Evolutionary conservation across 495 filamentous ascomycete species (phyloP).

Genomic region (Penicillium crystallinum): DNA sequence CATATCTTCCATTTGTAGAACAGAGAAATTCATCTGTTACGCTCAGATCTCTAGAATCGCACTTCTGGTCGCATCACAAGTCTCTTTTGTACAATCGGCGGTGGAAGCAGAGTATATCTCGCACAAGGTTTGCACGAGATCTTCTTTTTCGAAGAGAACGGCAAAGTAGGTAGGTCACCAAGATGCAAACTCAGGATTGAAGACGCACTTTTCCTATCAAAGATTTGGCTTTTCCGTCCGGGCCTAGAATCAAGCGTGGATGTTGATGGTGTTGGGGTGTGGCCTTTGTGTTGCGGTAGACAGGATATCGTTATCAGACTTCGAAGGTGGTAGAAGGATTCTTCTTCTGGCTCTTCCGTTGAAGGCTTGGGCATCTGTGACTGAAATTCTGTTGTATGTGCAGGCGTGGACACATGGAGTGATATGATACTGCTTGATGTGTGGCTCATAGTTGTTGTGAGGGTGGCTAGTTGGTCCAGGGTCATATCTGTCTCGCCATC

Average conservation of each 20-base stretch:
- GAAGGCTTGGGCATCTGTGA: neutral
- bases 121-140: slow-evolving; percentile 6
- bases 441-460: slow-evolving; percentile 13
- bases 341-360: slow-evolving; percentile 11
- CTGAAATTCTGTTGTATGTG: neutral
- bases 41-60: slow-evolving; percentile 10
- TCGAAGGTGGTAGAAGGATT: slow-evolving; percentile 23
- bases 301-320: slow-evolving; percentile 25
- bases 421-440: neutral
- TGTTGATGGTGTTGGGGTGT: neutral
- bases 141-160: slow-evolving; percentile 6
- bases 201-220: slow-evolving; percentile 15
- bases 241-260: neutral
- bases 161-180: slow-evolving; percentile 8
- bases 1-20: neutral
- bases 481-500: slow-evolving; percentile 13
- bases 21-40: neutral
- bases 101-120: slow-evolving; percentile 21
- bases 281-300: slow-evolving; percentile 1
- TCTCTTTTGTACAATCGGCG: slow-evolving; percentile 10
- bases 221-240: neutral
- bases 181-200: slow-evolving; percentile 18
- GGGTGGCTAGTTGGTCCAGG: slow-evolving; percentile 11
- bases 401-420: neutral
- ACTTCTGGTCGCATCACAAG: slow-evolving; percentile 18